A percentile compares a stretch with the other conserved stretches of the same genome.
Evolutionary conservation across 2,329 filamentous ascomycete genomes (phyloP).

Genomic region (Ilyonectria robusta): DNA sequence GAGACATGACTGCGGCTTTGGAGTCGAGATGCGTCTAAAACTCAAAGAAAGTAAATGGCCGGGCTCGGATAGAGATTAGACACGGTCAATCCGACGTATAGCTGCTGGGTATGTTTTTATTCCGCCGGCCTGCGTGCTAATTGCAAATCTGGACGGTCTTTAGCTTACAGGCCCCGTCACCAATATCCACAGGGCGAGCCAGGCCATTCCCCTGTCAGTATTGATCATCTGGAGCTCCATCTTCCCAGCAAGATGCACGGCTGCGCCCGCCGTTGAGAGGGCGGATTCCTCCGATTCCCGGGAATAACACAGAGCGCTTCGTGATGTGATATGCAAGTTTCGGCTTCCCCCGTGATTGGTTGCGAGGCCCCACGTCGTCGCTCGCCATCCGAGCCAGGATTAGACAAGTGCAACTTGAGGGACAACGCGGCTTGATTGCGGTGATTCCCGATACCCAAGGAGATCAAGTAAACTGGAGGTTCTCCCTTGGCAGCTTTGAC

Average conservation of each 20-base stretch:
- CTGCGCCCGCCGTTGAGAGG: background rate
- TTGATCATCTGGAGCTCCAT: background rate
- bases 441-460: background rate
- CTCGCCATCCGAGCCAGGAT: background rate
- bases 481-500: background rate
- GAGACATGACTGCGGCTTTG: conserved; percentile 26
- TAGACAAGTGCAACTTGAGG: background rate
- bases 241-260: background rate
- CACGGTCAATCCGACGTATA: background rate
- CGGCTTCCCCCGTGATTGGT: conserved; percentile 37
- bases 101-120: background rate
- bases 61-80: background rate
- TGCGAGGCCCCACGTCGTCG: background rate
- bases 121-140: background rate
- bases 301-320: background rate
- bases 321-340: background rate
- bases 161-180: background rate
- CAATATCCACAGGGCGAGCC: background rate
- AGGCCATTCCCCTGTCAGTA: conserved; percentile 5
- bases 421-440: background rate
- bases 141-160: background rate
- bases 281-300: conserved; percentile 13
- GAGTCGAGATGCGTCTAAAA: background rate
- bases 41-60: background rate
- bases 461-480: background rate